Evolutionary conservation across 2,329 filamentous ascomycete species (phyloP).

Genomic region (Xylaria sp.): DNA sequence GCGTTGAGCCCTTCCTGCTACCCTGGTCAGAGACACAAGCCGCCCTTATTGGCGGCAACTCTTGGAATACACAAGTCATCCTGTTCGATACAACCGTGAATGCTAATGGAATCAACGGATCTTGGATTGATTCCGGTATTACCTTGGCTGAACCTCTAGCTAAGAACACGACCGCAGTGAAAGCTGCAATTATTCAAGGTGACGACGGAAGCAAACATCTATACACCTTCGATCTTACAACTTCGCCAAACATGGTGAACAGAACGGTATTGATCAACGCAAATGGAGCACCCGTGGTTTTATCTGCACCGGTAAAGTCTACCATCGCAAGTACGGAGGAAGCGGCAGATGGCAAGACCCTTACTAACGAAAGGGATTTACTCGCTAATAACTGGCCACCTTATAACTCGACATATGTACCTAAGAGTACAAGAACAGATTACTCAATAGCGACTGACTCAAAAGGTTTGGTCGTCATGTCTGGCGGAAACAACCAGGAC

Average conservation of each 20-base stretch:
- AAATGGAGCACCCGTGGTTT: conserved; percentile 63
- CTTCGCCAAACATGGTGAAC: conserved; percentile 78
- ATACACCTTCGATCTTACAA: conserved; percentile 79
- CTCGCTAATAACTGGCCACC: conserved; percentile 74
- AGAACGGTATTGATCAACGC: conserved; percentile 74
- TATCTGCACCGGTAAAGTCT: conserved; percentile 56
- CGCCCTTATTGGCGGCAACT: conserved; percentile 78
- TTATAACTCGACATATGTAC: conserved; percentile 81
- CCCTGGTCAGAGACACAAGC: conserved; percentile 77
- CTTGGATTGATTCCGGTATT: conserved; percentile 74
- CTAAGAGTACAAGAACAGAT: conserved; percentile 69
- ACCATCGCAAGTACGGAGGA: conserved; percentile 33
- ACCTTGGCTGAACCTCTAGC: conserved; percentile 69
- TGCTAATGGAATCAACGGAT: conserved; percentile 51
- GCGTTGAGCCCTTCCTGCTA: conserved; percentile 75
- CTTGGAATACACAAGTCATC: conserved; percentile 74
- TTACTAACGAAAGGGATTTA: conserved; percentile 55
- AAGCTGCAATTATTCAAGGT: conserved; percentile 73
- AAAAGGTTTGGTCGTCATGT: conserved; percentile 76
- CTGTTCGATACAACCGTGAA: conserved; percentile 67
- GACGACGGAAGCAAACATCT: conserved; percentile 82
- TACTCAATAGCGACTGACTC: conserved; percentile 77
- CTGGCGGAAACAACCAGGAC: conserved; percentile 75
- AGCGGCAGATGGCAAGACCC: conserved; percentile 29
- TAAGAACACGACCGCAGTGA: conserved; percentile 65